A percentile compares a stretch with the other conserved stretches of the same genome.
These are phyloP conservation scores for Termitomyces sp. DNA, from an alignment of 768 basidiomycete genomes.

Conservation along the genomic window DNA sequence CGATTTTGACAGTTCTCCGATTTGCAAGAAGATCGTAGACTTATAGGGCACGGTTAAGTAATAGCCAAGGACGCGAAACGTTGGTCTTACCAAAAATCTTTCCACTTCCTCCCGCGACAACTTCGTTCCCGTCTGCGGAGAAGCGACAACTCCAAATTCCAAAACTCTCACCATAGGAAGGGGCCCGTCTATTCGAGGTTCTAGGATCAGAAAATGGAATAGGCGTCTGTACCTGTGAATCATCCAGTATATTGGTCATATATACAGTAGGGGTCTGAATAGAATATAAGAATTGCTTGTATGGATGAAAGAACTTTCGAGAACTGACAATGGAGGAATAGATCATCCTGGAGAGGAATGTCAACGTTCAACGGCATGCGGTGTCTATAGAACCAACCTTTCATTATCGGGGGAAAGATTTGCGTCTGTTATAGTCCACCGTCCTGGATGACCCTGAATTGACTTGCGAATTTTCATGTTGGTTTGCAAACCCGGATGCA, in stretches of 20 bases:
- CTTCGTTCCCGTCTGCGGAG: conserved; percentile 94
- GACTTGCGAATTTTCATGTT: conserved; percentile 53
- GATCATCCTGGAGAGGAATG: conserved; percentile 60
- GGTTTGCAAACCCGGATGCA: conserved; percentile 34
- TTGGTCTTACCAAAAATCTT: conserved; percentile 64
- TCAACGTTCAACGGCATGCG: background rate
- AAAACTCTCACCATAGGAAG: conserved; percentile 48
- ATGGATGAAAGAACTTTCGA: background rate
- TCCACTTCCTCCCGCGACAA: conserved; percentile 88
- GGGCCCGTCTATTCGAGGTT: conserved; percentile 36
- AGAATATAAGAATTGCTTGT: conserved; percentile 3
- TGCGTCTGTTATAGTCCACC: conserved; percentile 96
- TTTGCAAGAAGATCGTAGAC: conserved; percentile 91
- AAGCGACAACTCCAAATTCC: conserved; percentile 95
- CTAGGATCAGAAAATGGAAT: conserved; percentile 56
- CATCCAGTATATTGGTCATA: conserved; percentile 71
- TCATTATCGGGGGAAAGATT: conserved; percentile 89
- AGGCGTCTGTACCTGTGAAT: conserved; percentile 58
- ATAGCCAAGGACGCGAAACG: conserved; percentile 1
- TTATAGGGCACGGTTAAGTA: conserved; percentile 25
- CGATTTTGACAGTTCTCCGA: conserved; percentile 76
- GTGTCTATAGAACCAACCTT: conserved; percentile 43
- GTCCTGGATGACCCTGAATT: conserved; percentile 72
- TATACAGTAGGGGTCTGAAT: conserved; percentile 68
- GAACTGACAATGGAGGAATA: conserved; percentile 82